Conservation (phyloP, 192 early-diverging fungal species). For the Coemansia sp. region DNA sequence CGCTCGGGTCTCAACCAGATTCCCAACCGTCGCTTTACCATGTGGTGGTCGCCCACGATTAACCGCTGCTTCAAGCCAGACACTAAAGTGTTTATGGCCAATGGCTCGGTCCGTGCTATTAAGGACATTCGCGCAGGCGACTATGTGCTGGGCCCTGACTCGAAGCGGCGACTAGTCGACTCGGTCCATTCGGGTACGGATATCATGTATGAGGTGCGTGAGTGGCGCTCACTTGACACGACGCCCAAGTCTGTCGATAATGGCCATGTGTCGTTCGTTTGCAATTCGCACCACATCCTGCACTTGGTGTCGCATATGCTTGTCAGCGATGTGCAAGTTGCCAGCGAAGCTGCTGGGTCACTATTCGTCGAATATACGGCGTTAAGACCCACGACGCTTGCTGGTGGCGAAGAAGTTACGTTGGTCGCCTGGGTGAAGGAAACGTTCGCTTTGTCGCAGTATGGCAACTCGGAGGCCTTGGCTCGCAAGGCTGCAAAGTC, state of each 20-base stretch:
- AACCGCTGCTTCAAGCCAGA: slow-evolving; percentile 65
- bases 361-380: slow-evolving; percentile 17
- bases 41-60: slow-evolving; percentile 99
- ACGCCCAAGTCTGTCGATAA: not conserved
- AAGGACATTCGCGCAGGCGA: slow-evolving; percentile 26
- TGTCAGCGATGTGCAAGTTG: not conserved
- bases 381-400: not conserved
- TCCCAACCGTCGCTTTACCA: slow-evolving; percentile 98
- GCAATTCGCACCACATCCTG: slow-evolving; percentile 35
- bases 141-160: slow-evolving; percentile 34
- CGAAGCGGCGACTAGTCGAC: slow-evolving; percentile 22
- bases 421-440: slow-evolving; percentile 7
- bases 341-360: not conserved
- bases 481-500: slow-evolving; percentile 14
- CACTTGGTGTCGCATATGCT: slow-evolving; percentile 17
- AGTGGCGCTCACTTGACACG: not conserved
- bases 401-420: not conserved
- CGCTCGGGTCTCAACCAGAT: slow-evolving; percentile 98
- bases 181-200: slow-evolving; percentile 27
- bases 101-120: slow-evolving; percentile 21
- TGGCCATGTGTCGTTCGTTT: slow-evolving; percentile 7
- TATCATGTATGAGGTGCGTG: slow-evolving; percentile 26
- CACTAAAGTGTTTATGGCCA: slow-evolving; percentile 65
- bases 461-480: not conserved
- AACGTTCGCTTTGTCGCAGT: not conserved